Conservation (phyloP, 345 rosid genomes). For the Murraya koenigii region DNA sequence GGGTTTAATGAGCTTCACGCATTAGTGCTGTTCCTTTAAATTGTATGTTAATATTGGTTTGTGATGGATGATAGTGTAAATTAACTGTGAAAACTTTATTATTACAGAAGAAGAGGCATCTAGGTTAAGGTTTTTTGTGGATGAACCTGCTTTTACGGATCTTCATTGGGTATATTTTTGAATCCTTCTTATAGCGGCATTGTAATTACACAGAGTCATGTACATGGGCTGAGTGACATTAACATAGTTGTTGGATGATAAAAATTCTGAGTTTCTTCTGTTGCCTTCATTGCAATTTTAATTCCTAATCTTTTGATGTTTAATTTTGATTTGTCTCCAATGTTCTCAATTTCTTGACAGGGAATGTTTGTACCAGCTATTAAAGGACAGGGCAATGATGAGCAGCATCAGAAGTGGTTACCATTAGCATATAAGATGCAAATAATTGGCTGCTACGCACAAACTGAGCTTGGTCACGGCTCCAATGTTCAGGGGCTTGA, state of each 20-base stretch:
- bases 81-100: not conserved
- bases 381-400: conserved; percentile 92
- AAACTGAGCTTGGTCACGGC: conserved; percentile 99
- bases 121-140: conserved; percentile 62
- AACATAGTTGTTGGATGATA: not conserved
- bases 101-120: conserved; percentile 85
- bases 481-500: conserved; percentile 99
- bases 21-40: not conserved
- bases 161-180: conserved; percentile 77
- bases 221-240: not conserved
- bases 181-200: not conserved
- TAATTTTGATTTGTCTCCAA: not conserved
- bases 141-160: conserved; percentile 85
- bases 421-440: conserved; percentile 91
- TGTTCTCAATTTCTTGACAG: conserved; percentile 35
- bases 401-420: conserved; percentile 94
- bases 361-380: conserved; percentile 98
- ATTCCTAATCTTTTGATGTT: not conserved
- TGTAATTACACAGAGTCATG: not conserved
- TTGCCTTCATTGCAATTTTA: not conserved
- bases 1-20: not conserved
- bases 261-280: not conserved
- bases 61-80: not conserved
- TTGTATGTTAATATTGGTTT: not conserved
- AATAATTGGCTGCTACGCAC: conserved; percentile 98